These are phyloP conservation scores for Spergularia bocconei DNA, from an alignment of 148 eudicot genomes.

Conservation along the genomic window DNA sequence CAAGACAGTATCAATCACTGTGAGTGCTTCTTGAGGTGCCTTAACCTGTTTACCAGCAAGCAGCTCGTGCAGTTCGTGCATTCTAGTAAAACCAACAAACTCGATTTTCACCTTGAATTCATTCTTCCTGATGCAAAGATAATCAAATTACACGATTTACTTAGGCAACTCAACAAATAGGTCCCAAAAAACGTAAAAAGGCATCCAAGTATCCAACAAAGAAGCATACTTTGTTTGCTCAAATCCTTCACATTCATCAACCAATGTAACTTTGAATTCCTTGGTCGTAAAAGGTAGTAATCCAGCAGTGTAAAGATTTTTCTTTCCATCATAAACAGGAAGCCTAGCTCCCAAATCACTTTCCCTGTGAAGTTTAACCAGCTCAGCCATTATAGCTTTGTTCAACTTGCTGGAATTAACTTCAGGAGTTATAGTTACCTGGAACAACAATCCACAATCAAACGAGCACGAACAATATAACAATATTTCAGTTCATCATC, in stretches of 20 bases:
- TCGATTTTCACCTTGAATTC: constrained; percentile 57
- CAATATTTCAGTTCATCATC: background rate
- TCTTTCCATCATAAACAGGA: constrained; percentile 68
- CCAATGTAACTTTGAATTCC: constrained; percentile 43
- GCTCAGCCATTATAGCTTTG: constrained; percentile 55
- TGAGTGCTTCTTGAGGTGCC: constrained; percentile 59
- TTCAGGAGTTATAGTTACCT: constrained; percentile 65
- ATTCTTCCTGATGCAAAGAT: constrained; percentile 35
- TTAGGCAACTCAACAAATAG: background rate
- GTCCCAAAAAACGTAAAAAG: background rate
- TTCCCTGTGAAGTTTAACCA: constrained; percentile 54
- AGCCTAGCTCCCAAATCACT: constrained; percentile 54
- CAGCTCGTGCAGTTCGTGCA: constrained; percentile 55
- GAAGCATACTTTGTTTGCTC: constrained; percentile 38
- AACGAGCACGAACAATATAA: background rate
- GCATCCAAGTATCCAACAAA: constrained; percentile 2
- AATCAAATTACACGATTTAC: background rate
- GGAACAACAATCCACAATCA: constrained; percentile 21
- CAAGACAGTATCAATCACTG: constrained; percentile 59
- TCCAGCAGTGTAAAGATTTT: constrained; percentile 58
- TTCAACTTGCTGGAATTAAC: constrained; percentile 47
- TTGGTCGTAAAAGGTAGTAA: constrained; percentile 52
- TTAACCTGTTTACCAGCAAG: constrained; percentile 59
- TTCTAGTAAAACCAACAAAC: constrained; percentile 52
- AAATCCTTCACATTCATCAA: constrained; percentile 44